Evolutionary conservation across 768 basidiomycete species (phyloP), one percentile per base, ranked within the genome.

Genomic region (Trametes maxima): DNA sequence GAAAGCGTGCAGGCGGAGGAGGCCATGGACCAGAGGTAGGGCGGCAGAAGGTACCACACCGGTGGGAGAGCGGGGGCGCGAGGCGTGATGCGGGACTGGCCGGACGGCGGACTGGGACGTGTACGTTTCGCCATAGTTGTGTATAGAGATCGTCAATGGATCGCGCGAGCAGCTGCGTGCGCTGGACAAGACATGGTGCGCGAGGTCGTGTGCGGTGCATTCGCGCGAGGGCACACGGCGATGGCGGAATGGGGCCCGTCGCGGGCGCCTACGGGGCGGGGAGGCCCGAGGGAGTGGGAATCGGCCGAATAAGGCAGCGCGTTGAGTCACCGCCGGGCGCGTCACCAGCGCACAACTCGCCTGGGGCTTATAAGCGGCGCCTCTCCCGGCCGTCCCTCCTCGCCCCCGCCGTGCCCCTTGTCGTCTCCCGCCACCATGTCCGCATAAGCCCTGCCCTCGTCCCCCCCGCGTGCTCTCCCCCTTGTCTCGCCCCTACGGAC

Each of bases 1-100:
- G 89, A 85, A 62, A 90, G 86, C 24, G 80, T 80, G 64, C 83
- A 80, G 74, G 89, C 91, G 66, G 85, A 85, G 58, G 86, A 80
- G 68, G 66, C 66, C 59, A 91, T 91, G 90, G 91, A 91, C 68
- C 87, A 90, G 71, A 87, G 88, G 64, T 90, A 79, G 49, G n/a
- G n/a, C 36, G 49, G 39, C 52, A 51, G 51, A 24, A 51, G 50
- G 54, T 21, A 59, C 54, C 42, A 42, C 49, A 45, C 33, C 54
- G 54, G 57, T 64, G 49, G 63, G 63, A 55, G 54, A 24, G n/a
- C 43, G 62, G 42, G 54, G 33, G 40, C 36, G 22, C 21, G 39
- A 19, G 52, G 19, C 37, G 51, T 22, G 19, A 45, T 24, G 54
- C 40, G 40, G 12, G 40, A 37, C 33, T 33, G 37, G 49, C 35